A percentile compares a stretch with the other conserved stretches of the same genome.
These are phyloP conservation scores for Starmerella stigmatis DNA, from an alignment of 805 yeast species.

Conservation along the genomic window DNA sequence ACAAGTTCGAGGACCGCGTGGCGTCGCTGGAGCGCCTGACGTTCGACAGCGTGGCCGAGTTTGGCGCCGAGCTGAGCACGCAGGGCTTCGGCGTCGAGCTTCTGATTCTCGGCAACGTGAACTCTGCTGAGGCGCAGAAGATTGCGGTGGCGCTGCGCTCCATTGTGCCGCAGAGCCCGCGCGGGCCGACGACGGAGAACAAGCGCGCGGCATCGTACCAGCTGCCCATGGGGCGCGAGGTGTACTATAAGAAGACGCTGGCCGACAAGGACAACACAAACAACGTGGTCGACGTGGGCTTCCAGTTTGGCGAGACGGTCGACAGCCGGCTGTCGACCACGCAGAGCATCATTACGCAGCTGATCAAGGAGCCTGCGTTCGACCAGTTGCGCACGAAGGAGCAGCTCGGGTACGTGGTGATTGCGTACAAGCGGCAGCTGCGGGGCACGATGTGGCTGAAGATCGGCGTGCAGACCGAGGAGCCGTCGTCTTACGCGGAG, in stretches of 20 bases:
- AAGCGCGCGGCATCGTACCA: slow-evolving; percentile 27
- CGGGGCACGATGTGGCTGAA: slow-evolving; percentile 61
- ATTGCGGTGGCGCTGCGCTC: background rate
- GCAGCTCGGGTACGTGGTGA: slow-evolving; percentile 90
- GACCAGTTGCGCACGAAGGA: slow-evolving; percentile 84
- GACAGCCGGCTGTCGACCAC: slow-evolving; percentile 38
- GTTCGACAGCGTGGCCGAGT: slow-evolving; percentile 11
- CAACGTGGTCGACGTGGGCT: slow-evolving; percentile 69
- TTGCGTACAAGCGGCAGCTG: slow-evolving; percentile 57
- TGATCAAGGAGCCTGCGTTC: slow-evolving; percentile 79
- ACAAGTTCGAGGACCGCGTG: slow-evolving; percentile 54
- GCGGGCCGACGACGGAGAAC: slow-evolving; percentile 6
- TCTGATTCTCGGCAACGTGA: slow-evolving; percentile 67
- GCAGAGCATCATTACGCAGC: slow-evolving; percentile 58
- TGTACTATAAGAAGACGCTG: slow-evolving; percentile 27
- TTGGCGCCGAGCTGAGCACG: slow-evolving; percentile 31
- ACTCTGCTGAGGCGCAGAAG: slow-evolving; percentile 44
- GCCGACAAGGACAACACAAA: slow-evolving; percentile 66
- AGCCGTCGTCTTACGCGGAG: slow-evolving; percentile 61
- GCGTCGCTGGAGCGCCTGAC: slow-evolving; percentile 42
- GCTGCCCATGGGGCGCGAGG: slow-evolving; percentile 26
- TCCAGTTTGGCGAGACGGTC: slow-evolving; percentile 50
- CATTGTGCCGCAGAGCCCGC: slow-evolving; percentile 5
- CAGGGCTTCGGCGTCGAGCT: slow-evolving; percentile 57
- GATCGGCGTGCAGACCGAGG: slow-evolving; percentile 79